Conservation (phyloP, 2,329 filamentous ascomycete species). For the Stachybotrys elegans region DNA sequence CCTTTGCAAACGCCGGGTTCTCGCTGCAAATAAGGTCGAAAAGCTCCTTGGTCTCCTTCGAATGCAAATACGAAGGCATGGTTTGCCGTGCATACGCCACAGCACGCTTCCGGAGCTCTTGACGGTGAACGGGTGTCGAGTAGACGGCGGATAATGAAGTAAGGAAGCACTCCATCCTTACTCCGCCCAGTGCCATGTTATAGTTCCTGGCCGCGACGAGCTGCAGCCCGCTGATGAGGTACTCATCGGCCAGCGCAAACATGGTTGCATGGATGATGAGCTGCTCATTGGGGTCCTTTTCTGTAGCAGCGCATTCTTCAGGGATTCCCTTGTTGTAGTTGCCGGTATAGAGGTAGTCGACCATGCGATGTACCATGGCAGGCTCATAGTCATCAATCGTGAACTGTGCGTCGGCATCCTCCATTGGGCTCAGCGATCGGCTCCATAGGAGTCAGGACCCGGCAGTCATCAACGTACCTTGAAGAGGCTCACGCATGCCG, state of each 20-base stretch:
- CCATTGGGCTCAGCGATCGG: no score
- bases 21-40: neutral
- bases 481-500: neutral
- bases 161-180: neutral
- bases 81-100: neutral
- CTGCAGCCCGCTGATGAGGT: neutral
- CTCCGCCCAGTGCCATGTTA: neutral
- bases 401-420: neutral
- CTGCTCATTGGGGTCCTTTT: neutral
- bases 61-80: neutral
- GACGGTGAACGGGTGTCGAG: neutral
- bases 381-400: neutral
- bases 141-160: neutral
- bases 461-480: neutral
- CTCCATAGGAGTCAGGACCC: no score
- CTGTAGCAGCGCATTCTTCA: neutral
- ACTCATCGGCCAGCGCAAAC: neutral
- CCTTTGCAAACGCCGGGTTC: neutral
- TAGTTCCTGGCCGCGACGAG: neutral
- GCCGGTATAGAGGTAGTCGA: slow-evolving; percentile 6
- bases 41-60: neutral
- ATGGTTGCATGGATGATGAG: neutral
- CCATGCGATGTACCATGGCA: neutral
- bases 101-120: neutral
- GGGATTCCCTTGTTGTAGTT: neutral